A percentile compares a stretch with the other conserved stretches of the same genome.
Conservation (phyloP, 2,329 filamentous ascomycete genomes). For the Microdochium paspali region DNA sequence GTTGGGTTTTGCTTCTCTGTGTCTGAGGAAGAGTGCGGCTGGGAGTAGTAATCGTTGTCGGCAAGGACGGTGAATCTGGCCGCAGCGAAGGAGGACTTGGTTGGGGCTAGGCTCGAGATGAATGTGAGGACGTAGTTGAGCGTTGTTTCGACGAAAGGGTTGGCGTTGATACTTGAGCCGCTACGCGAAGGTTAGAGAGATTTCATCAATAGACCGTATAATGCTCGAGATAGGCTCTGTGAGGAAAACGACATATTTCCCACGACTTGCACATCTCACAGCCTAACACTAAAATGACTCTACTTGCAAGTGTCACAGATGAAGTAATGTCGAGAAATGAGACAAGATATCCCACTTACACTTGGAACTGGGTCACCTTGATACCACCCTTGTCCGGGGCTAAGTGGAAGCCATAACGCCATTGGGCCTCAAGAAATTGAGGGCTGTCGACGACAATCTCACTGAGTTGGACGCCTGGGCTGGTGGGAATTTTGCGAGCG, state of each 20-base stretch:
- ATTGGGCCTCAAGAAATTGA: slow-evolving; percentile 79
- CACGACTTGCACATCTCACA: no score
- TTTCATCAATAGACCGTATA: no score
- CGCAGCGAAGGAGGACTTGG: slow-evolving; percentile 47
- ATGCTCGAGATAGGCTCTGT: no score
- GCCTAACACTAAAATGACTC: no score
- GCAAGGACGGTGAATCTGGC: slow-evolving; percentile 78
- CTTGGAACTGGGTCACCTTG: slow-evolving; percentile 66
- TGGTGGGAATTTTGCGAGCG: slow-evolving; percentile 46
- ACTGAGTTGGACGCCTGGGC: slow-evolving; percentile 51
- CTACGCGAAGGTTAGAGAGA: slow-evolving; percentile 18
- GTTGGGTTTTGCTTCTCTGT: slow-evolving; percentile 16
- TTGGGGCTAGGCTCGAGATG: slow-evolving; percentile 35
- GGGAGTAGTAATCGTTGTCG: slow-evolving; percentile 95
- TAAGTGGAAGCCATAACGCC: slow-evolving; percentile 75
- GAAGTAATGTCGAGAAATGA: no score
- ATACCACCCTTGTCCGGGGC: slow-evolving; percentile 68
- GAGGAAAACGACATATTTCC: no score
- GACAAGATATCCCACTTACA: slow-evolving; percentile 45
- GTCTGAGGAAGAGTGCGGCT: slow-evolving; percentile 31
- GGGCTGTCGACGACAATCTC: slow-evolving; percentile 85
- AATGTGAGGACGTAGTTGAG: slow-evolving; percentile 83
- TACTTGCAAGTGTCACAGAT: no score
- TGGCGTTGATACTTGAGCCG: slow-evolving; percentile 39
- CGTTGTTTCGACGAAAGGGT: slow-evolving; percentile 88